Base-by-base conservation (phyloP, 768 basidiomycete genomes). In the Termitomyces sp. region DNA sequence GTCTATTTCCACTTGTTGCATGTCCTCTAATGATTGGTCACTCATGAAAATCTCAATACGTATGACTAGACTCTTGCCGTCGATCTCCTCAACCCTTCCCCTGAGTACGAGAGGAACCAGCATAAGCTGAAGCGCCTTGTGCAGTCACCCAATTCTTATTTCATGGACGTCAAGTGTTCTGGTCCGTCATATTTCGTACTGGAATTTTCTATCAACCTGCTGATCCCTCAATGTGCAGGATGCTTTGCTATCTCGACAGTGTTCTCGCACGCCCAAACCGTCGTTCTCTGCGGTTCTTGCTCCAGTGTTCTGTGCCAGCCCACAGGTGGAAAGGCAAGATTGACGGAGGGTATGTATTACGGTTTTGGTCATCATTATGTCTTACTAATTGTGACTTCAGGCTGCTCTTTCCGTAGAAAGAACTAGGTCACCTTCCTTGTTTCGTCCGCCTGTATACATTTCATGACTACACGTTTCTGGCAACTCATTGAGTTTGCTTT, bases 101-200 rank as follows among this genome's bases (percentile, higher is more conserved):
- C 83, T 64, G 91, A 93, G 72, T 75, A 84, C 66, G 91, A 96
- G 78, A 86, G 78, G 75, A 86, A 80, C 74, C 87, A 85, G 74
- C 96, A 98, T 89, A 98, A 98, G 83, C 91, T 98, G 74, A 98
- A 99, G 85, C 89, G 94, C 73, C 87, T 98, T 67, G 97, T 99
- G 66, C 97, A 98, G 77, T 88, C 88, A 53, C 97, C 97, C 63
- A 94, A 98, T 78, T 98, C 96, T 37, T 98, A 92, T 79, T 98
- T 98, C 79, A 98, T 99, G 97, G 97, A 99, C 68, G 95, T 98
- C 67, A 99, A 98, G 77, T 98, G 96, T 78, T 87, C 96, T 66
- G 94, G 92, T 93, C 60, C 58, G 86, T 76, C 28, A n/a, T 17
- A 37, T 9, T 48, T 45, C 17, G 30, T 54, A 23, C 41, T 37